A percentile compares a stretch with the other conserved stretches of the same genome.
phyloP scores from a whole-genome alignment of 768 basidiomycete species.

The Termitomyces titanicus region DNA sequence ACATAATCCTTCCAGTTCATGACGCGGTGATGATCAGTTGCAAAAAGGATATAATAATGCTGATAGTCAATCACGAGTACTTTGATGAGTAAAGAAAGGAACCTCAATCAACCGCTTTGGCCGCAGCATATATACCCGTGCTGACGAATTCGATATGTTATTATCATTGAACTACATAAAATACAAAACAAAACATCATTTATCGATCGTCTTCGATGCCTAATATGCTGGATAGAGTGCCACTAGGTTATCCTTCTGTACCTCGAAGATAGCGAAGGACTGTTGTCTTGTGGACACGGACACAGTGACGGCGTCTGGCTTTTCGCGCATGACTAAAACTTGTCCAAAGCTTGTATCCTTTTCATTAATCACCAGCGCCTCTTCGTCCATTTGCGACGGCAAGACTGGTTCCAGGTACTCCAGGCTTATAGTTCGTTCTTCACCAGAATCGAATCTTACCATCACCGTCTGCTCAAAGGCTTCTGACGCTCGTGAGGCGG shows the following conservation, averaged over 20 bases:
- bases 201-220: too few relatives aligned
- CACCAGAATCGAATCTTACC: constrained; percentile 27
- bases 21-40: too few relatives aligned
- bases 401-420: constrained; percentile 37
- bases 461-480: constrained; percentile 21
- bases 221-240: constrained; percentile 21
- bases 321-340: constrained; percentile 42
- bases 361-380: constrained; percentile 36
- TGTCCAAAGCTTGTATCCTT: constrained; percentile 21
- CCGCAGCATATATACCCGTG: too few relatives aligned
- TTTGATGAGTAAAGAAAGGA: too few relatives aligned
- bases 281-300: constrained; percentile 34
- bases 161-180: too few relatives aligned
- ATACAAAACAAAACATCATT: too few relatives aligned
- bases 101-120: too few relatives aligned
- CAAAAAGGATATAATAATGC: too few relatives aligned
- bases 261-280: constrained; percentile 31
- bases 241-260: constrained; percentile 31
- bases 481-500: constrained; percentile 21
- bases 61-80: too few relatives aligned
- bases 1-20: too few relatives aligned
- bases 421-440: constrained; percentile 33
- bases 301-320: constrained; percentile 28
- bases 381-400: constrained; percentile 38
- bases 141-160: too few relatives aligned